A percentile compares a stretch with the other conserved stretches of the same genome.
Conservation (phyloP, 2,329 filamentous ascomycete genomes). For the Orbilia quercus region DNA sequence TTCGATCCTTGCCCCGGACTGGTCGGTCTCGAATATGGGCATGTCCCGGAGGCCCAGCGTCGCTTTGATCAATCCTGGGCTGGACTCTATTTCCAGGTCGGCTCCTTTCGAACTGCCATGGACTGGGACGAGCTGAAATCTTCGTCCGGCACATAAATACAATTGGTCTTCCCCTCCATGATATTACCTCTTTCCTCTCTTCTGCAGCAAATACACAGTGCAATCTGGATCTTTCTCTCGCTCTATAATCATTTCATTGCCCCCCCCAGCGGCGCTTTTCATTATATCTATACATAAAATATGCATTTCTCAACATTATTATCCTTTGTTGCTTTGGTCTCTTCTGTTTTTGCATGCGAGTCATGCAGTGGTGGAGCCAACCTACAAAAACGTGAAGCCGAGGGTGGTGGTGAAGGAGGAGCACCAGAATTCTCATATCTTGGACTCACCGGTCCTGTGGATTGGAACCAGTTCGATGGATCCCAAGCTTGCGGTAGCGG, state of each 20-base stretch:
- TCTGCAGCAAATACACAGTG: constrained; percentile 17
- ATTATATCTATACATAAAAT: constrained; percentile 11
- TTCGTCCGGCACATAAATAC: constrained; percentile 47
- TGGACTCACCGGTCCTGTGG: constrained; percentile 48
- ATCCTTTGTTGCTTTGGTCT: constrained; percentile 30
- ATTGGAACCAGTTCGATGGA: constrained; percentile 46
- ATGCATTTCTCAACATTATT: constrained; percentile 48
- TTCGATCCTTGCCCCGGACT: constrained; percentile 13
- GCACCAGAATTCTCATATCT: constrained; percentile 39
- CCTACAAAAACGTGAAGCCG: constrained; percentile 36
- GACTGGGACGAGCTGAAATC: constrained; percentile 41
- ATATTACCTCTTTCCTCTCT: constrained; percentile 18
- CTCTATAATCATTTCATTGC: neutral
- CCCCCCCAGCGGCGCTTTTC: neutral
- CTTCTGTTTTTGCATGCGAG: constrained; percentile 39
- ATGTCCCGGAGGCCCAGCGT: constrained; percentile 7
- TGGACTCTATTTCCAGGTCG: constrained; percentile 11
- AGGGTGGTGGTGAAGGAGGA: constrained; percentile 26
- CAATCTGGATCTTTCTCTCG: constrained; percentile 19
- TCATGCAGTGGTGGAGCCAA: constrained; percentile 39
- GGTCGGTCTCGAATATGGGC: constrained; percentile 25
- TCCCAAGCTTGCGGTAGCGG: constrained; percentile 66
- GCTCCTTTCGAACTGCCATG: constrained; percentile 14
- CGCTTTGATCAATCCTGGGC: constrained; percentile 17
- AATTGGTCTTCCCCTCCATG: constrained; percentile 37